These are phyloP conservation scores for Starmerella geochares DNA, from an alignment of 805 yeast species.

Conservation along the genomic window DNA sequence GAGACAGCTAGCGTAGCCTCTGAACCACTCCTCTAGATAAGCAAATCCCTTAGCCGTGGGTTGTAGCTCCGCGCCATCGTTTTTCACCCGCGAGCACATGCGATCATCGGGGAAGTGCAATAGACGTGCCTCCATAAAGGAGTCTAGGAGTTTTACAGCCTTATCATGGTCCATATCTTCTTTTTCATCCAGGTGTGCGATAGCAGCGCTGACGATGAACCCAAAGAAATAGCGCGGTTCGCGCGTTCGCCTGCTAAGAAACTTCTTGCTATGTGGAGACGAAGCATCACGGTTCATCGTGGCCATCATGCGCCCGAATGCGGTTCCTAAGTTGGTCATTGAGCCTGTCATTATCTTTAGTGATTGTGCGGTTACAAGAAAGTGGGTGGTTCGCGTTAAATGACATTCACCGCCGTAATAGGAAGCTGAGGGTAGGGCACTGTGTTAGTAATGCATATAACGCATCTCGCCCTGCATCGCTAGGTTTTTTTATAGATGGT, in stretches of 20 bases:
- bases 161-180: neutral
- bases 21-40: constrained; percentile 50
- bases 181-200: neutral
- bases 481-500: no score
- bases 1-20: constrained; percentile 43
- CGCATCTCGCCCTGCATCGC: neutral
- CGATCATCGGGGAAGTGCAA: constrained; percentile 16
- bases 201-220: neutral
- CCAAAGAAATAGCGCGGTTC: constrained; percentile 2
- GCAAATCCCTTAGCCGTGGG: constrained; percentile 90
- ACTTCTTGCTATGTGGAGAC: neutral
- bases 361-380: neutral
- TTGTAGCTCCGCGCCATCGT: constrained; percentile 38
- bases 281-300: neutral
- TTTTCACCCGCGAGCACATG: neutral
- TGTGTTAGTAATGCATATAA: neutral
- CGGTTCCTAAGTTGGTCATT: neutral
- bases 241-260: neutral
- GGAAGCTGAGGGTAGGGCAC: neutral
- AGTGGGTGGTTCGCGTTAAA: neutral
- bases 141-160: neutral
- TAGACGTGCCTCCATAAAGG: constrained; percentile 8
- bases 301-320: neutral
- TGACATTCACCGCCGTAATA: neutral
- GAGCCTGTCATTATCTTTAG: neutral